Conservation (phyloP, 1,284 basidiomycete genomes). For the Puccinia triticina region DNA sequence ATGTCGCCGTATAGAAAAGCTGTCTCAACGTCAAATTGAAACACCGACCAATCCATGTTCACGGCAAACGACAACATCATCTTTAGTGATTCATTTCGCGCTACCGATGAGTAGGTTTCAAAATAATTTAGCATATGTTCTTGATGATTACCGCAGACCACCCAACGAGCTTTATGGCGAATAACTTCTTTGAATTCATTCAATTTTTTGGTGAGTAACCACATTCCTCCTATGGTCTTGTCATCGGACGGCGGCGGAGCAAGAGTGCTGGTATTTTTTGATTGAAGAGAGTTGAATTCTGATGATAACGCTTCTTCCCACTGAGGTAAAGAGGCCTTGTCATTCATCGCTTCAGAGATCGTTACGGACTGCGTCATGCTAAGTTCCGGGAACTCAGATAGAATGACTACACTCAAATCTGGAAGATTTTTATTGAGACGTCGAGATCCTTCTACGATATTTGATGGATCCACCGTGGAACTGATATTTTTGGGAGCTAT, state of each 20-base stretch:
- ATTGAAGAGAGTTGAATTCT: neutral
- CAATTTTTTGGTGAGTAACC: too few species aligned
- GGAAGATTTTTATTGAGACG: too few species aligned
- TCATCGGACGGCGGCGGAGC: neutral
- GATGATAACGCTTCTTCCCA: conserved; percentile 15
- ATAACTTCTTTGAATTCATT: too few species aligned
- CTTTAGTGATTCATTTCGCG: conserved; percentile 26
- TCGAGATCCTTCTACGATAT: neutral
- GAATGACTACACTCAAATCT: neutral
- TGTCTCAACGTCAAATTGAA: conserved; percentile 26
- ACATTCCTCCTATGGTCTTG: too few species aligned
- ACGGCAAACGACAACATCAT: conserved; percentile 6
- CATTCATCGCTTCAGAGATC: neutral
- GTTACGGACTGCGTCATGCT: neutral
- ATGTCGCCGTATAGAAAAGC: conserved; percentile 30
- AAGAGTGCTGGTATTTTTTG: conserved; percentile 5
- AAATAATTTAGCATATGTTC: conserved; percentile 7
- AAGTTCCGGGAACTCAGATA: neutral
- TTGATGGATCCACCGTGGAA: neutral
- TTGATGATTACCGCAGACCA: conserved; percentile 33
- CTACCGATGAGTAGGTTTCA: too few species aligned
- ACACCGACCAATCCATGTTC: neutral
- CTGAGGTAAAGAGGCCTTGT: neutral
- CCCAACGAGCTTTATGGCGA: conserved; percentile 21
- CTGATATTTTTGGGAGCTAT: neutral